These are phyloP conservation scores for Backusella tuberculispora DNA, from an alignment of 192 early-diverging fungal species.

Conservation along the genomic window DNA sequence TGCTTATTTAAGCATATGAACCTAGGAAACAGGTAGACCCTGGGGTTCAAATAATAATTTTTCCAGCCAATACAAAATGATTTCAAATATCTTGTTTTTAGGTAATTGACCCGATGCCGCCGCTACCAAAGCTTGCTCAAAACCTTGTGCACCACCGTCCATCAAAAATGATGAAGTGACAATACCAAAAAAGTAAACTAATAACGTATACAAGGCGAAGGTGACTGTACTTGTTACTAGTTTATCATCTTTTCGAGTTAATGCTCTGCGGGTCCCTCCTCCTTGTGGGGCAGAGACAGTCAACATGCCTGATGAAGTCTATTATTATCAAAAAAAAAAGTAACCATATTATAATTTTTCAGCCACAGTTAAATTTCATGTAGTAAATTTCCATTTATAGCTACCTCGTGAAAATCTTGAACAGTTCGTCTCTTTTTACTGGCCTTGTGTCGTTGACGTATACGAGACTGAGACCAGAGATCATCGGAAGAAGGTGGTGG, in stretches of 20 bases:
- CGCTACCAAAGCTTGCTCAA: conserved; percentile 32
- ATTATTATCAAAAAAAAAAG: background rate
- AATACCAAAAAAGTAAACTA: conserved; percentile 50
- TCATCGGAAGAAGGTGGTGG: conserved; percentile 13
- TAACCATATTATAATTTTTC: background rate
- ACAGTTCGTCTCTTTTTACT: conserved; percentile 18
- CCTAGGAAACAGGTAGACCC: conserved; percentile 19
- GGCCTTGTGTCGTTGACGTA: conserved; percentile 23
- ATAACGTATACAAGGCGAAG: conserved; percentile 48
- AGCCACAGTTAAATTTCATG: background rate
- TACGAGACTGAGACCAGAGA: conserved; percentile 25
- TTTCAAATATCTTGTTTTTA: conserved; percentile 40
- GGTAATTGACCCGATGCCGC: conserved; percentile 11
- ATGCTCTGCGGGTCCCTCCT: background rate
- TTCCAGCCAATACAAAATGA: conserved; percentile 40
- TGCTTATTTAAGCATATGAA: conserved; percentile 1
- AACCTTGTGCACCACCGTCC: conserved; percentile 38
- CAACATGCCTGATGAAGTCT: background rate
- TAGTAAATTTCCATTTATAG: background rate
- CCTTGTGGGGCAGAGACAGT: background rate
- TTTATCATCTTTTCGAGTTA: conserved; percentile 34
- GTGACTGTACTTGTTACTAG: conserved; percentile 48
- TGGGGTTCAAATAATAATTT: conserved; percentile 39
- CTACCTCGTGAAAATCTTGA: conserved; percentile 30
- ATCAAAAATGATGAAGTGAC: conserved; percentile 49